Percentiles rank a stretch among this genome's conserved stretches.
Conservation (phyloP, 345 rosid species). For the Atalantia buxifolia region DNA sequence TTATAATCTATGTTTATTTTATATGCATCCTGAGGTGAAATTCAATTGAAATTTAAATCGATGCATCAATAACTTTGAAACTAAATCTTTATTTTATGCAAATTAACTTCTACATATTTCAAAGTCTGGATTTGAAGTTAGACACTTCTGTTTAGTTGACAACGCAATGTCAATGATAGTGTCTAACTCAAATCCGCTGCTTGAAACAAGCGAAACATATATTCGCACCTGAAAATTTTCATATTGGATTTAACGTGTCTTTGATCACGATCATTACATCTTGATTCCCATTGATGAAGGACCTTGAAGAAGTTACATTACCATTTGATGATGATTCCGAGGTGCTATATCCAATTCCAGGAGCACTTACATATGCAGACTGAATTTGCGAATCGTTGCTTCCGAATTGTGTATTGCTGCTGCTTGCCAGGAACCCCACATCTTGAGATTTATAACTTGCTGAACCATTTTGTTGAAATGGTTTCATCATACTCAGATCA, state of each 20-base stretch:
- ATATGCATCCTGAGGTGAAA: too few relatives aligned
- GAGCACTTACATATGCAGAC: conserved; percentile 1
- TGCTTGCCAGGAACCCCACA: conserved; percentile 19
- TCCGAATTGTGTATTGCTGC: background rate
- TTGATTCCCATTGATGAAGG: conserved; percentile 24
- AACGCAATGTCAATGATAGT: too few relatives aligned
- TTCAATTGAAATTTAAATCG: too few relatives aligned
- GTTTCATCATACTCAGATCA: conserved; percentile 21
- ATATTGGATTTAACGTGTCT: background rate
- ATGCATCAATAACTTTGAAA: too few relatives aligned
- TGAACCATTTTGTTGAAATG: conserved; percentile 30
- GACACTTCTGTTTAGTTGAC: too few relatives aligned
- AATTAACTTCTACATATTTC: too few relatives aligned
- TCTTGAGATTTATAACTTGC: conserved; percentile 10
- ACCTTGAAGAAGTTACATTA: conserved; percentile 33
- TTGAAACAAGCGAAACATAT: too few relatives aligned
- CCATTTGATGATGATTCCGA: conserved; percentile 41
- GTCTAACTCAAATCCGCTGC: too few relatives aligned
- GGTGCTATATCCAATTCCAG: conserved; percentile 20
- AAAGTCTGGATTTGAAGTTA: too few relatives aligned
- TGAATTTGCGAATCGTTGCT: conserved; percentile 25
- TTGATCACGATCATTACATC: background rate
- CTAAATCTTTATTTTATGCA: too few relatives aligned
- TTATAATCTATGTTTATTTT: too few relatives aligned
- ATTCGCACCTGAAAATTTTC: too few relatives aligned